Conservation (phyloP, 768 basidiomycete species). For the Termitomyces sp. region DNA sequence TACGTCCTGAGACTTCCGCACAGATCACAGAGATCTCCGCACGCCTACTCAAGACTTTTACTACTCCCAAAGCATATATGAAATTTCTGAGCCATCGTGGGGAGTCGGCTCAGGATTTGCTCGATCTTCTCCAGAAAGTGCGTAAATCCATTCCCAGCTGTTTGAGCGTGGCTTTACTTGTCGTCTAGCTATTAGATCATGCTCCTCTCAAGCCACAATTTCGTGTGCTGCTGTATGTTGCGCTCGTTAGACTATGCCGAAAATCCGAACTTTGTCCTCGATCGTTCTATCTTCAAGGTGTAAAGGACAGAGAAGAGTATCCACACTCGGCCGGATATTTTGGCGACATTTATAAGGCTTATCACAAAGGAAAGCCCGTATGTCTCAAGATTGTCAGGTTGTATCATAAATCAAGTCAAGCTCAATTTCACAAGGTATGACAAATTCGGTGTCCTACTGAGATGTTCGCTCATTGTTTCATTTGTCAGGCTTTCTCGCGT, state of each 20-base stretch:
- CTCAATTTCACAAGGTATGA: conserved; percentile 21
- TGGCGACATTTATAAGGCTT: conserved; percentile 26
- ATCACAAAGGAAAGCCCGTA: conserved; percentile 16
- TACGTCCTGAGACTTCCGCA: conserved; percentile 2
- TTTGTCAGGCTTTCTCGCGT: conserved; percentile 20
- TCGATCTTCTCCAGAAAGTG: conserved; percentile 25
- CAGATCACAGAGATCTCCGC: conserved; percentile 11
- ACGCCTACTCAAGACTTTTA: conserved; percentile 13
- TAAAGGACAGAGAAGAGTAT: conserved; percentile 4
- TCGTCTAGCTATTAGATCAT: conserved; percentile 18
- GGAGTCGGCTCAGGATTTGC: conserved; percentile 15
- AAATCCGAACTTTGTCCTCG: conserved; percentile 25
- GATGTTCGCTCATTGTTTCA: not conserved
- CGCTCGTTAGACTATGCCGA: conserved; percentile 21
- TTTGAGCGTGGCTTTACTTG: not conserved
- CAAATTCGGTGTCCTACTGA: not conserved
- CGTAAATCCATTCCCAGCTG: not conserved
- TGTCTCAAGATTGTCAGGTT: conserved; percentile 26
- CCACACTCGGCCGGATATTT: conserved; percentile 21
- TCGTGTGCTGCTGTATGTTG: conserved; percentile 14
- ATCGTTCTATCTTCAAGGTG: conserved; percentile 18
- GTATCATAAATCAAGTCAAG: conserved; percentile 18
- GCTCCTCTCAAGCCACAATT: conserved; percentile 9
- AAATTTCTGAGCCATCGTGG: conserved; percentile 15
- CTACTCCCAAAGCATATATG: conserved; percentile 13